Conservation (phyloP, 192 early-diverging fungal species). For the Coemansia aciculifera region DNA sequence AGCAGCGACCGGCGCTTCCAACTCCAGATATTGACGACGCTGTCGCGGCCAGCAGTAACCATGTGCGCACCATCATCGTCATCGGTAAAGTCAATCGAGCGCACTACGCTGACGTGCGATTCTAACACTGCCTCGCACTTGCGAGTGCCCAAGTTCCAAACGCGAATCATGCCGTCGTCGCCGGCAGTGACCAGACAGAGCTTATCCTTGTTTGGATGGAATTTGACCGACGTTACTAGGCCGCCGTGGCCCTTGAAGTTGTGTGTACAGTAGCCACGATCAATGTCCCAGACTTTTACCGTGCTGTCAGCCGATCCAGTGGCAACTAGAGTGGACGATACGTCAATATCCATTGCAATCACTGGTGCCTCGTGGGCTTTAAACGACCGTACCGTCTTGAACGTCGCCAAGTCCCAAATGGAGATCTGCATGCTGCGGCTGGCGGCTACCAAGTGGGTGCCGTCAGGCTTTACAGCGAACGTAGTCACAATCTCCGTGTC, state of each 20-base stretch:
- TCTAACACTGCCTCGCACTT: slow-evolving; percentile 76
- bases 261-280: slow-evolving; percentile 90
- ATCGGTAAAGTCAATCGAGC: slow-evolving; percentile 77
- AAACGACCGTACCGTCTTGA: slow-evolving; percentile 59
- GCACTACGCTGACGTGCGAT: slow-evolving; percentile 88
- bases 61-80: slow-evolving; percentile 64
- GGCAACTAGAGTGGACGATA: slow-evolving; percentile 87
- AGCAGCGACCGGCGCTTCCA: slow-evolving; percentile 62
- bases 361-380: slow-evolving; percentile 92
- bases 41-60: slow-evolving; percentile 86
- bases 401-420: slow-evolving; percentile 77
- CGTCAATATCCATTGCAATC: slow-evolving; percentile 89
- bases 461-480: slow-evolving; percentile 81
- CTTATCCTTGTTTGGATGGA: slow-evolving; percentile 65
- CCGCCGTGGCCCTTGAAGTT: slow-evolving; percentile 92
- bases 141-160: slow-evolving; percentile 84
- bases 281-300: slow-evolving; percentile 96
- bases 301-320: slow-evolving; percentile 95
- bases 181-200: slow-evolving; percentile 79
- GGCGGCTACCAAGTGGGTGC: slow-evolving; percentile 73
- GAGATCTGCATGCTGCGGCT: slow-evolving; percentile 76
- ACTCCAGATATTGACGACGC: slow-evolving; percentile 89
- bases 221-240: slow-evolving; percentile 81
- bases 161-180: slow-evolving; percentile 85
- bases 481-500: slow-evolving; percentile 87